Evolutionary conservation across 2,329 filamentous ascomycete species (phyloP).

Genomic region (Catunica adiposa): DNA sequence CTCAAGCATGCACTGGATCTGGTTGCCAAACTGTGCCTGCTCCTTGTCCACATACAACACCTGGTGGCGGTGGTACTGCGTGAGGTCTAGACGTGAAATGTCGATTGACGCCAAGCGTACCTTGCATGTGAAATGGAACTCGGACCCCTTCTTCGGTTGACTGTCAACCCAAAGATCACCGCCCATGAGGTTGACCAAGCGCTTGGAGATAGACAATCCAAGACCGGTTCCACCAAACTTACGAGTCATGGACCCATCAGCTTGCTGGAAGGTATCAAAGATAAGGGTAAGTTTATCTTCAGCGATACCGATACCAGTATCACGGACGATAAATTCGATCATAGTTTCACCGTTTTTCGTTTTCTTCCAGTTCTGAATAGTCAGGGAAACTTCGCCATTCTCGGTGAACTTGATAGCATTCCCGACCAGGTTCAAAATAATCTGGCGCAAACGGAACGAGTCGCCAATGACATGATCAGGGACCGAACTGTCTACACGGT

Average conservation of each 20-base stretch:
- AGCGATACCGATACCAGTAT: constrained; percentile 93
- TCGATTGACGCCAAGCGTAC: constrained; percentile 73
- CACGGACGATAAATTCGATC: constrained; percentile 88
- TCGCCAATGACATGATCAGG: constrained; percentile 93
- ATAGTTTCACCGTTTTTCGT: constrained; percentile 49
- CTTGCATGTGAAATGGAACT: constrained; percentile 91
- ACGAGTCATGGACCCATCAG: constrained; percentile 87
- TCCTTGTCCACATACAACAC: constrained; percentile 92
- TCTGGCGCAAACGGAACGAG: constrained; percentile 88
- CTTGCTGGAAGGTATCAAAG: constrained; percentile 98
- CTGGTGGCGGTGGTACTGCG: constrained; percentile 81
- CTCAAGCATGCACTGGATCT: constrained; percentile 63
- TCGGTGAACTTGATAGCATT: constrained; percentile 99
- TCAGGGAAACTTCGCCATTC: constrained; percentile 85
- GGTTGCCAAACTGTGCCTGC: constrained; percentile 56
- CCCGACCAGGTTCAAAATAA: constrained; percentile 91
- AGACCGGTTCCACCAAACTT: constrained; percentile 93
- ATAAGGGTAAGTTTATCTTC: constrained; percentile 91
- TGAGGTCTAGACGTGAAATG: constrained; percentile 58
- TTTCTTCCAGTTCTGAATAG: constrained; percentile 44
- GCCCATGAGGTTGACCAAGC: constrained; percentile 88
- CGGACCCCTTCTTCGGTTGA: constrained; percentile 76
- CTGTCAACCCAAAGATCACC: constrained; percentile 94
- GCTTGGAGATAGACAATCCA: constrained; percentile 85
- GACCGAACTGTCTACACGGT: constrained; percentile 82